Evolutionary conservation across 345 rosid genomes (phyloP).

Genomic region (Rhodomyrtus tomentosa): DNA sequence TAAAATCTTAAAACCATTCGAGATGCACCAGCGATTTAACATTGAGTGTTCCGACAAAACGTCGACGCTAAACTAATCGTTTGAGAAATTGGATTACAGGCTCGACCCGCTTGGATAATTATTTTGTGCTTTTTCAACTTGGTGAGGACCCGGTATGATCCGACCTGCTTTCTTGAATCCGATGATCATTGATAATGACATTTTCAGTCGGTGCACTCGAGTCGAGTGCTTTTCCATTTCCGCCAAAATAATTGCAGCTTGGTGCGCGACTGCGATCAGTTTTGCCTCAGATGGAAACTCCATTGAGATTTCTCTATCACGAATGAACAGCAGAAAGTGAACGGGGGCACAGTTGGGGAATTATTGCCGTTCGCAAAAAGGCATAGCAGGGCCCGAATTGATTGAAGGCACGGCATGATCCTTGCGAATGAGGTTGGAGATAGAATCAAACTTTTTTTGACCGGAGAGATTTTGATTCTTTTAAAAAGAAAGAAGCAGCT

Average conservation of each 20-base stretch:
- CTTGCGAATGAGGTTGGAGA: background rate
- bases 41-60: background rate
- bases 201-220: background rate
- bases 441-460: background rate
- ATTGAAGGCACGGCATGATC: background rate
- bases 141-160: background rate
- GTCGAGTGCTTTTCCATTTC: background rate
- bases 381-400: background rate
- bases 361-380: background rate
- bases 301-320: background rate
- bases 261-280: background rate
- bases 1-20: background rate
- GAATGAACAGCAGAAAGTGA: background rate
- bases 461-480: background rate
- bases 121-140: background rate
- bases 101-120: background rate
- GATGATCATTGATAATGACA: background rate
- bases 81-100: background rate
- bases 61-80: background rate
- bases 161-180: background rate
- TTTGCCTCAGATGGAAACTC: background rate
- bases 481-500: fast-evolving
- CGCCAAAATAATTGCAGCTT: background rate
- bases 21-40: background rate
- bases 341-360: background rate